A percentile compares a stretch with the other conserved stretches of the same genome.
Conservation (phyloP, 805 yeast species). For the Starmerella sp. region DNA sequence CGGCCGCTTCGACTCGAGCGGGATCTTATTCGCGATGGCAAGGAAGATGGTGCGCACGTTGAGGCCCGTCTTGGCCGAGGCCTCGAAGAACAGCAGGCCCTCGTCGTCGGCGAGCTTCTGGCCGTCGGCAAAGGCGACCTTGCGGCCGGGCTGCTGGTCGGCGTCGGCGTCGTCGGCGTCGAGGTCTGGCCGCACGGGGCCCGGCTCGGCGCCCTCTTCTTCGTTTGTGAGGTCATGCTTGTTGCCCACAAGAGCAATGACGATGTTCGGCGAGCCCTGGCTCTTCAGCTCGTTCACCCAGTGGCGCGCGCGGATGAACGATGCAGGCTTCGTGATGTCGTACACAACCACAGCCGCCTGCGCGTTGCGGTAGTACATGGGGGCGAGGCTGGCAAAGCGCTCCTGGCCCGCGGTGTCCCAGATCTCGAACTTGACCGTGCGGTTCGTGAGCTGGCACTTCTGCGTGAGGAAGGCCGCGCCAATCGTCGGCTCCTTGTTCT, state of each 20-base stretch:
- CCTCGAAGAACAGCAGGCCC: conserved; percentile 80
- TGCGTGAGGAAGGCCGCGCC: conserved; percentile 97
- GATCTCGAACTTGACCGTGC: conserved; percentile 56
- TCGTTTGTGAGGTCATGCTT: conserved; percentile 67
- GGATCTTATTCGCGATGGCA: conserved; percentile 80
- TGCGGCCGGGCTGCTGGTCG: conserved; percentile 40
- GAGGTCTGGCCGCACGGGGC: conserved; percentile 24
- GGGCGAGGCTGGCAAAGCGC: conserved; percentile 89
- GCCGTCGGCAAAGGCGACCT: conserved; percentile 81
- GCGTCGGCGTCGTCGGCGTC: conserved; percentile 30
- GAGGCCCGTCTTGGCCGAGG: conserved; percentile 81
- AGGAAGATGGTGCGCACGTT: conserved; percentile 86
- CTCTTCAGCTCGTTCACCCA: conserved; percentile 96
- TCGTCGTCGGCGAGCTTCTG: conserved; percentile 81
- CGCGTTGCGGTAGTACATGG: conserved; percentile 95
- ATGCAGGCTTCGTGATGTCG: conserved; percentile 88
- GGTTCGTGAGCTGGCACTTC: conserved; percentile 74
- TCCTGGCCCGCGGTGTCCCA: conserved; percentile 97
- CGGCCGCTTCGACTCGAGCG: conserved; percentile 34
- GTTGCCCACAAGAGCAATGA: conserved; percentile 90
- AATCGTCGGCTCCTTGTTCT: conserved; percentile 93
- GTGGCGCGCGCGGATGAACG: conserved; percentile 91
- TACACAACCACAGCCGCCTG: conserved; percentile 94
- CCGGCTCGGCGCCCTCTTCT: conserved; percentile 23
- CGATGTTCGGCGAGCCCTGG: conserved; percentile 84